A percentile compares a stretch with the other conserved stretches of the same genome.
phyloP scores from a whole-genome alignment of 2,329 filamentous ascomycete species.

The Geosmithia putterillii region DNA sequence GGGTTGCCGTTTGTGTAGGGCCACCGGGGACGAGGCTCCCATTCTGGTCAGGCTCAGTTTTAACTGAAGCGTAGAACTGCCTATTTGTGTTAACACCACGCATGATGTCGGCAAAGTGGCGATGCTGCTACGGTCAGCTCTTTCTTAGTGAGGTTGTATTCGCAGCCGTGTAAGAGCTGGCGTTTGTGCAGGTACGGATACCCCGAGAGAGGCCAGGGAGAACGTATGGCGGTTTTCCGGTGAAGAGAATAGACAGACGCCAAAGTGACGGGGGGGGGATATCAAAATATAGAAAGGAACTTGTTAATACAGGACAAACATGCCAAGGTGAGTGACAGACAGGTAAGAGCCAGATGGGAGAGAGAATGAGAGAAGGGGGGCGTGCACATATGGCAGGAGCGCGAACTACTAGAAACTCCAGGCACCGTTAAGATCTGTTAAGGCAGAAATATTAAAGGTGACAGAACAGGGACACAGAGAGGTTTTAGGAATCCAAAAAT shows the following conservation, averaged over 20 bases:
- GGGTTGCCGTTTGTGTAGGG: background rate
- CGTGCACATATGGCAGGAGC: conserved; percentile 2
- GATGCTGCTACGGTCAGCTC: background rate
- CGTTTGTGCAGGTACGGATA: too few relatives aligned
- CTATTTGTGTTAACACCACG: background rate
- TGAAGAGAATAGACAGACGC: conserved; percentile 1
- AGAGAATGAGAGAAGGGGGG: background rate
- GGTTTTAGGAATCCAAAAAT: background rate
- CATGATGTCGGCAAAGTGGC: background rate
- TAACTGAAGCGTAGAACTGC: background rate
- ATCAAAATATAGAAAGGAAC: conserved; percentile 1
- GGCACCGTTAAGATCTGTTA: conserved; percentile 13
- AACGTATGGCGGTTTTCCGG: too few relatives aligned
- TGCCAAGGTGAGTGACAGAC: conserved; percentile 4
- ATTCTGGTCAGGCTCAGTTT: background rate
- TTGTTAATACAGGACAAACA: background rate
- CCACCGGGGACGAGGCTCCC: background rate
- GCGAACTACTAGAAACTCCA: conserved; percentile 12
- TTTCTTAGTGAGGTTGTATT: background rate
- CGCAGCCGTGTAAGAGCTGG: too few relatives aligned
- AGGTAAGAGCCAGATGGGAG: too few relatives aligned
- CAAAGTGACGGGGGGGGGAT: background rate
- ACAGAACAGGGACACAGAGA: background rate
- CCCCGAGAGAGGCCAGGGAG: too few relatives aligned
- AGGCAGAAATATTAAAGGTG: background rate